Percentiles rank a stretch among this genome's conserved stretches.
Evolutionary conservation across 2,329 filamentous ascomycete genomes (phyloP).

Genomic region (Colletotrichum falcatum): DNA sequence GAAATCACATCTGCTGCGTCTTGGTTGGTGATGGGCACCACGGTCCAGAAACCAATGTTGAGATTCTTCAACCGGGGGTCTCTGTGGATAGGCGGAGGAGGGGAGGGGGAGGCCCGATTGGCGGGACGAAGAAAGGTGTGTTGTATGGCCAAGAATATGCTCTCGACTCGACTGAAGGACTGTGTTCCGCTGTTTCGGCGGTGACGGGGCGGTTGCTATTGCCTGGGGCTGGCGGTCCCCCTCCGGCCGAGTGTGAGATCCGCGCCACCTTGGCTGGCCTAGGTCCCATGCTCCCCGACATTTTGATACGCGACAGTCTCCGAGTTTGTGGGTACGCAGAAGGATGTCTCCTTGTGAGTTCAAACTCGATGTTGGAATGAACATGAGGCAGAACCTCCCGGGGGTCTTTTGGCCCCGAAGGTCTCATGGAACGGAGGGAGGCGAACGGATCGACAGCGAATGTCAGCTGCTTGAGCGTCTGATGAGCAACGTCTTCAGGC

Average conservation of each 20-base stretch:
- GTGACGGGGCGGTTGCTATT: background rate
- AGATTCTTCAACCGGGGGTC: conserved; percentile 47
- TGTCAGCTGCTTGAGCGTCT: conserved; percentile 43
- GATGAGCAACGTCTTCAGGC: conserved; percentile 38
- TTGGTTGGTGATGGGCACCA: conserved; percentile 47
- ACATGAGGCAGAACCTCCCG: conserved; percentile 29
- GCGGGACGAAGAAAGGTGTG: conserved; percentile 37
- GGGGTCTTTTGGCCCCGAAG: conserved; percentile 16
- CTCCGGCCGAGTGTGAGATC: conserved; percentile 8
- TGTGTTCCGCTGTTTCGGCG: background rate
- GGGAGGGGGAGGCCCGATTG: conserved; percentile 42
- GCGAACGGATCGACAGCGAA: conserved; percentile 43
- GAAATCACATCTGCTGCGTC: conserved; percentile 50
- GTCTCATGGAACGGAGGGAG: conserved; percentile 23
- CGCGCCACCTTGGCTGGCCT: conserved; percentile 31
- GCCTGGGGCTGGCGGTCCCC: conserved; percentile 4
- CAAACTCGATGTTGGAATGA: conserved; percentile 34
- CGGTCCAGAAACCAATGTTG: conserved; percentile 51
- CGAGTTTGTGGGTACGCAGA: conserved; percentile 27
- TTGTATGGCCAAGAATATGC: conserved; percentile 23
- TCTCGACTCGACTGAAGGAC: background rate
- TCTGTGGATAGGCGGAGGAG: conserved; percentile 31
- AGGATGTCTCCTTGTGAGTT: conserved; percentile 31
- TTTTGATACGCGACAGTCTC: background rate
- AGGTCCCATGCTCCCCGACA: background rate